These are phyloP conservation scores for Hygrophoropsis aurantiaca DNA, from an alignment of 768 basidiomycete species.

Conservation along the genomic window DNA sequence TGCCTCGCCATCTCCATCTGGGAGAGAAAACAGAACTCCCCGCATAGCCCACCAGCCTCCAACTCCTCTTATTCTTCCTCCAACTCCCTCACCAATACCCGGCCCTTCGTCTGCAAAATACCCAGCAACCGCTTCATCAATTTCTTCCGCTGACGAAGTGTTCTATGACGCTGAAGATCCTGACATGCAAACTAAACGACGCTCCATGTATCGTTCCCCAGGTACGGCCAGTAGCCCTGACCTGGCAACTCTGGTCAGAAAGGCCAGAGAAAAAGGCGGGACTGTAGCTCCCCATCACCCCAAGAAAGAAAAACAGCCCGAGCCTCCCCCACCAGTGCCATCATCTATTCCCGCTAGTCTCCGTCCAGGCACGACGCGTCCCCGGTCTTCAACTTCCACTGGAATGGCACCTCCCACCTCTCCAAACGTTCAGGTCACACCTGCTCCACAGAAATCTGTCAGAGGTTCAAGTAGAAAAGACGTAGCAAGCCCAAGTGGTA, in stretches of 20 bases:
- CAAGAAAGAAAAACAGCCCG: conserved; percentile 38
- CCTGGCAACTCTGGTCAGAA: conserved; percentile 80
- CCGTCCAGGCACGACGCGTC: conserved; percentile 33
- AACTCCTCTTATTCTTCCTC: conserved; percentile 64
- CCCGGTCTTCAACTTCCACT: conserved; percentile 44
- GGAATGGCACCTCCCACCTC: conserved; percentile 27
- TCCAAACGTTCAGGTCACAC: conserved; percentile 36
- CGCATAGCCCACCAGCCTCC: conserved; percentile 44
- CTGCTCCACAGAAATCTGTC: conserved; percentile 18
- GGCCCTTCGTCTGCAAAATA: conserved; percentile 32
- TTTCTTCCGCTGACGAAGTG: conserved; percentile 58
- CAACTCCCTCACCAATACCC: conserved; percentile 58
- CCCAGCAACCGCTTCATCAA: conserved; percentile 39
- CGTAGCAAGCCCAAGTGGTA: conserved; percentile 32
- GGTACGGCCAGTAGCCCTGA: conserved; percentile 93
- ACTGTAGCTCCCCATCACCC: conserved; percentile 34
- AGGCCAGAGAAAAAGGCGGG: conserved; percentile 71
- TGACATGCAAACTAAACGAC: conserved; percentile 71
- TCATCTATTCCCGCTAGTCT: conserved; percentile 15
- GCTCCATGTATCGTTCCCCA: conserved; percentile 83
- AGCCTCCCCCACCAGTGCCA: conserved; percentile 47
- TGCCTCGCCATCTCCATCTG: conserved; percentile 40
- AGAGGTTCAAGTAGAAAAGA: conserved; percentile 22
- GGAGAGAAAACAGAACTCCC: conserved; percentile 35
- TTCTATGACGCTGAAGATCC: conserved; percentile 65